A percentile compares a stretch with the other conserved stretches of the same genome.
Conservation (phyloP, 805 yeast species). For the Hanseniaspora pseudoguilliermondii region DNA sequence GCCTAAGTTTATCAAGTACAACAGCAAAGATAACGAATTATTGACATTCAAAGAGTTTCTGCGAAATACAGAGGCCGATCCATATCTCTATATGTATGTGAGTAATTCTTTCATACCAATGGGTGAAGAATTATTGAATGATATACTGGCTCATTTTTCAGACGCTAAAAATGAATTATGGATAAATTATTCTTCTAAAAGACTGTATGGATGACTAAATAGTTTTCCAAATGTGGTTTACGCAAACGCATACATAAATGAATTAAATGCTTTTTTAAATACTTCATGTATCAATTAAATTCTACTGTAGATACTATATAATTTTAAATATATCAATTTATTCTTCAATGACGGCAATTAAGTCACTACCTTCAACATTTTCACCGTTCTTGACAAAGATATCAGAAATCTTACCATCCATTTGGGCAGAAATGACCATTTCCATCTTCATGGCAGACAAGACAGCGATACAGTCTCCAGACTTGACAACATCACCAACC, state of each 20-base stretch:
- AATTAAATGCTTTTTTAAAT: background rate
- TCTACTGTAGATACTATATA: background rate
- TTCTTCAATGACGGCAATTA: conserved; percentile 48
- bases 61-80: background rate
- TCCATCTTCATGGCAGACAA: conserved; percentile 99
- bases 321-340: background rate
- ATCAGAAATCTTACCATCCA: conserved; percentile 69
- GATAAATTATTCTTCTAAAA: conserved; percentile 26
- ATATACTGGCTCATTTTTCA: conserved; percentile 24
- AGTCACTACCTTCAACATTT: conserved; percentile 87
- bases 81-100: conserved; percentile 23
- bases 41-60: conserved; percentile 3
- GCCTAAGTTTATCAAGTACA: conserved; percentile 5
- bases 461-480: conserved; percentile 91
- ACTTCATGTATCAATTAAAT: background rate
- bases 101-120: conserved; percentile 29
- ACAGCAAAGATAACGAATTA: background rate
- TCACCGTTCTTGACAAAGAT: conserved; percentile 79
- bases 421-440: conserved; percentile 92
- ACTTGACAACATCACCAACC: conserved; percentile 77
- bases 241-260: background rate
- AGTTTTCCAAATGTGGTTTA: background rate
- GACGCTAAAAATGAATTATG: conserved; percentile 24
- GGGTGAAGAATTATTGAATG: conserved; percentile 26
- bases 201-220: conserved; percentile 23